Conservation (phyloP, 2,329 filamentous ascomycete genomes). For the Colletotrichum tofieldiae region DNA sequence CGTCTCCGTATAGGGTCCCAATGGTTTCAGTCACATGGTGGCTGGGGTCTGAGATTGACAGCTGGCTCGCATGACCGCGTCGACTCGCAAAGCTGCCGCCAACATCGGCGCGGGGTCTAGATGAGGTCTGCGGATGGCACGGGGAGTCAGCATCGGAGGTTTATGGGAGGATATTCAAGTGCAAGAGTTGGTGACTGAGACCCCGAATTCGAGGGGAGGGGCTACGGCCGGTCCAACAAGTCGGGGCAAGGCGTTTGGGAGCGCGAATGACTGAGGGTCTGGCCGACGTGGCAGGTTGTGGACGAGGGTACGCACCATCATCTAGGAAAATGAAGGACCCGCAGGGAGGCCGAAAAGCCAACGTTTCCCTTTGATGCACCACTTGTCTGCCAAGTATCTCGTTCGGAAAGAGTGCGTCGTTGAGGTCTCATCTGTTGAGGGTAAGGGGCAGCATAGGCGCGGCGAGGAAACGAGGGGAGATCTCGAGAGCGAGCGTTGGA, state of each 20-base stretch:
- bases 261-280: not conserved
- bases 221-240: not conserved
- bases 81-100: constrained; percentile 71
- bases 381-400: constrained; percentile 38
- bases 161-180: not conserved
- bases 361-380: constrained; percentile 47
- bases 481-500: constrained; percentile 8
- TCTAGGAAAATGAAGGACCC: constrained; percentile 59
- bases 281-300: constrained; percentile 1
- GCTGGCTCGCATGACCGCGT: constrained; percentile 71
- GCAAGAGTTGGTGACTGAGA: constrained; percentile 17
- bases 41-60: constrained; percentile 86
- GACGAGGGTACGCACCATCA: constrained; percentile 62
- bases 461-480: constrained; percentile 16
- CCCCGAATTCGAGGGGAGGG: not conserved
- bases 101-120: constrained; percentile 69
- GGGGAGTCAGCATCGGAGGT: constrained; percentile 45
- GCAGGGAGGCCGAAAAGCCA: constrained; percentile 55
- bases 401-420: constrained; percentile 37
- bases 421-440: constrained; percentile 40
- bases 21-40: constrained; percentile 97
- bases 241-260: not conserved
- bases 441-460: constrained; percentile 37
- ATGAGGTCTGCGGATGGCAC: constrained; percentile 65
- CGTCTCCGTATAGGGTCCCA: constrained; percentile 89